Evolutionary conservation across 1,139 yeast species (phyloP), one percentile per base, ranked within the genome.

Genomic region (Candida frijolesensis): DNA sequence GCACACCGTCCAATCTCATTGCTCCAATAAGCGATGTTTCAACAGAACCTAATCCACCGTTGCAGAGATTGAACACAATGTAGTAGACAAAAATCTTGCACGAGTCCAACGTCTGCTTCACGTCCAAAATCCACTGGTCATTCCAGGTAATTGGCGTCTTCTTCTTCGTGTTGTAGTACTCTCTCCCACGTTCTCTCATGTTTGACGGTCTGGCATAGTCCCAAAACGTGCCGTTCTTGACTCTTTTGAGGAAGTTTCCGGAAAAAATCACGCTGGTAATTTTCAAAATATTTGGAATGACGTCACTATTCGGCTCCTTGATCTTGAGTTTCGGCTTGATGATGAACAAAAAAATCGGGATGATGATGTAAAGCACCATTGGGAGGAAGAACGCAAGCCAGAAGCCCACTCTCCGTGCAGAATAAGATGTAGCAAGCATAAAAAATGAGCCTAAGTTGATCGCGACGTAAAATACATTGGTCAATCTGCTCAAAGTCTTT

Each of bases 371-470:
- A 47, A 82, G 60, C 45, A 80, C 59, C 49, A 80, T 78, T 42
- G 88, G 87, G 40, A 82, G 66, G 57, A 85, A 71, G 69, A 76
- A 88, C 1, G 92, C 94, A 39, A 85, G 78, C 92, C 92, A 88
- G 71, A 81, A 88, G 43, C 92, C 95, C 56, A 84, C 76, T 55
- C 80, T 68, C 64, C 85, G 76, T 58, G 86, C 94, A 60, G 84
- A 70, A 62, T 86, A 85, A 6, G 94, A 84, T 25, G 96, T 87
- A 42, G 92, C 91, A 56, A 89, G 77, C 53, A 88, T 86, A 54
- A 89, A 79, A 59, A 89, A 78, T 9, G 95, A 84, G 49, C 96
- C 96, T 58, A 87, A 71, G 65, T 90, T 90, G 65, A 89, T 86
- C 62, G 89, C 79, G 80, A 89, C 78, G 70, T 89, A 89, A 69